phyloP scores from a whole-genome alignment of 2,329 filamentous ascomycete species.

The Fusarium sp. region DNA sequence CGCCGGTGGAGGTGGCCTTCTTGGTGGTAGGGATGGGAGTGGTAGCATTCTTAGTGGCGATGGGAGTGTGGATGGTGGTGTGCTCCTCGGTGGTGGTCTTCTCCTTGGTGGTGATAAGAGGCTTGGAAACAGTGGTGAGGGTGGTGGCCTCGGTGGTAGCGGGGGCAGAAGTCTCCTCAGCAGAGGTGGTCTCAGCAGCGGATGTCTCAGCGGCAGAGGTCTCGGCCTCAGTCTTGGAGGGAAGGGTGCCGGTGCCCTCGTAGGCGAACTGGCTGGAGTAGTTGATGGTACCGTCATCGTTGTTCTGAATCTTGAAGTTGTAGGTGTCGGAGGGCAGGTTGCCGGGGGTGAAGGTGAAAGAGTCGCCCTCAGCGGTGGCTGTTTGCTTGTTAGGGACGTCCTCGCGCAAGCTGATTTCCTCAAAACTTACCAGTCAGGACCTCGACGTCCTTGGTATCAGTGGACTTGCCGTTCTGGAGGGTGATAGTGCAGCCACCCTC shows the following conservation, averaged over 20 bases:
- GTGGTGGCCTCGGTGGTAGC: constrained; percentile 34
- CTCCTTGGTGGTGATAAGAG: constrained; percentile 16
- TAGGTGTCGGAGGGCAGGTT: constrained; percentile 48
- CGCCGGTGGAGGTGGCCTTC: constrained; percentile 14
- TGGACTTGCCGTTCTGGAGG: constrained; percentile 48
- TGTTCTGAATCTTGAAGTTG: constrained; percentile 51
- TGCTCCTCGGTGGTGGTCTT: constrained; percentile 21
- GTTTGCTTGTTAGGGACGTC: neutral
- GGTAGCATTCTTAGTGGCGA: constrained; percentile 29
- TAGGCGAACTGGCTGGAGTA: constrained; percentile 50
- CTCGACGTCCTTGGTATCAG: constrained; percentile 47
- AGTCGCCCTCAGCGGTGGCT: constrained; percentile 36
- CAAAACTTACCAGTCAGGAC: constrained; percentile 47
- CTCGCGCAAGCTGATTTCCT: no score
- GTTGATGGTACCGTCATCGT: constrained; percentile 45
- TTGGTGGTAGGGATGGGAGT: constrained; percentile 24
- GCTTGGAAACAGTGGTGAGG: constrained; percentile 35
- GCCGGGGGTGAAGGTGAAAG: constrained; percentile 46
- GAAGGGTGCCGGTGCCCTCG: constrained; percentile 39
- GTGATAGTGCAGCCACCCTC: constrained; percentile 50
- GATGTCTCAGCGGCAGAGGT: constrained; percentile 24
- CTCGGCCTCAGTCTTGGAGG: constrained; percentile 23
- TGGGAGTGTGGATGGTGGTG: constrained; percentile 32
- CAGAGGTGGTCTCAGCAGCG: constrained; percentile 5
- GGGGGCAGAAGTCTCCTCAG: constrained; percentile 9